Evolutionary conservation across 805 yeast genomes (phyloP).

Genomic region (Myxozyma neglecta): DNA sequence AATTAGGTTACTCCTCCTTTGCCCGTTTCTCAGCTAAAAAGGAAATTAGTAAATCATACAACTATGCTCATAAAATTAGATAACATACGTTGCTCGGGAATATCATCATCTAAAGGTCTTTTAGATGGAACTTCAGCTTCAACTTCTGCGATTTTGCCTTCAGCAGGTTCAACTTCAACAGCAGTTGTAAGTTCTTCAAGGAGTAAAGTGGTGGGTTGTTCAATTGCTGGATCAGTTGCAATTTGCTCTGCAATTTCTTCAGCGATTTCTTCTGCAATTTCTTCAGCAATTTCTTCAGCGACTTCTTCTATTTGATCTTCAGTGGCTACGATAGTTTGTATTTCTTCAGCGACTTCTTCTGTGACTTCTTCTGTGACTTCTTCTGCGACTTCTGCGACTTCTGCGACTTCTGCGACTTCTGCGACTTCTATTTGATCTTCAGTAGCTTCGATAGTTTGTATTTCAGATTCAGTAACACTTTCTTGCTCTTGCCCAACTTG

Average conservation of each 20-base stretch:
- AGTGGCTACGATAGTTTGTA: not conserved
- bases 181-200: no score
- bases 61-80: not conserved
- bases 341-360: not conserved
- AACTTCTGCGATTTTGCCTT: not conserved
- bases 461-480: not conserved
- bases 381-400: not conserved
- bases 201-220: no score
- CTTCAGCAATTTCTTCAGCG: not conserved
- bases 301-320: not conserved
- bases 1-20: not conserved
- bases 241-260: not conserved
- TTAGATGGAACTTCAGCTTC: not conserved
- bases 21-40: slow-evolving; percentile 1
- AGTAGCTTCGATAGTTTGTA: no score
- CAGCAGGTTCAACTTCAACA: not conserved
- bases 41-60: not conserved
- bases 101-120: not conserved
- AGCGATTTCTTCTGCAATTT: not conserved
- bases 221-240: no score
- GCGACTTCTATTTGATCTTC: no score
- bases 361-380: not conserved
- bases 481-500: not conserved
- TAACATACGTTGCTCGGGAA: not conserved
- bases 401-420: not conserved